Percentiles rank a stretch among this genome's conserved stretches.
Conservation (phyloP, 2,329 filamentous ascomycete genomes). For the Talaromyces sp. region DNA sequence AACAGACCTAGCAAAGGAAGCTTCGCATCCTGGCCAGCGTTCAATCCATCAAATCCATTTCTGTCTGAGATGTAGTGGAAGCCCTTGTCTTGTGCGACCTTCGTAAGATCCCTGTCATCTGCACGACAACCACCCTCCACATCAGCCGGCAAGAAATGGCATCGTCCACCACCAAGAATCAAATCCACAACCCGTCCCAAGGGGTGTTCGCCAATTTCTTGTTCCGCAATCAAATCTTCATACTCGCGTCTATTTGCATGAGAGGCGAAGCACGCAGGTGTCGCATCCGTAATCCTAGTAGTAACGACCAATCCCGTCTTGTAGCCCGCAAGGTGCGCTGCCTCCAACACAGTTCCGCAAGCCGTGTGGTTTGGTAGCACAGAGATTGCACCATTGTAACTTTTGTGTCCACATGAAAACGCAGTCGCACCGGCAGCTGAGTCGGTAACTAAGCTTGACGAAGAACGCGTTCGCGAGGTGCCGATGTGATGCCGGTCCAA, state of each 20-base stretch:
- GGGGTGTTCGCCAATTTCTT: conserved; percentile 83
- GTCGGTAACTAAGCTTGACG: conserved; percentile 82
- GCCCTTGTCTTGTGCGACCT: conserved; percentile 68
- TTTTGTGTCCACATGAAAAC: conserved; percentile 88
- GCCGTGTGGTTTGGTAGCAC: conserved; percentile 78
- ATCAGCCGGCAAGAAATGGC: conserved; percentile 83
- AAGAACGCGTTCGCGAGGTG: conserved; percentile 78
- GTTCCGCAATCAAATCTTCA: conserved; percentile 85
- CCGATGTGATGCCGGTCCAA: conserved; percentile 89
- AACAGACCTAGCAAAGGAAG: conserved; percentile 84
- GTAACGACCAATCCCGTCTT: conserved; percentile 92
- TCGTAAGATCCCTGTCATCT: conserved; percentile 71
- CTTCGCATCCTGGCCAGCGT: conserved; percentile 60
- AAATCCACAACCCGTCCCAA: conserved; percentile 84
- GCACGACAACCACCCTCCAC: conserved; percentile 73
- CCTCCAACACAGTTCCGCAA: conserved; percentile 89
- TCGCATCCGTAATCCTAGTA: conserved; percentile 91
- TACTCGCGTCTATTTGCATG: conserved; percentile 76
- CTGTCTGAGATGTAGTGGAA: conserved; percentile 74
- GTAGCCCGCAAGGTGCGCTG: conserved; percentile 86
- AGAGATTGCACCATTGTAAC: conserved; percentile 93
- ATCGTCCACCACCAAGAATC: conserved; percentile 87
- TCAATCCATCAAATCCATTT: conserved; percentile 68
- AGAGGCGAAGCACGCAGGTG: conserved; percentile 87
- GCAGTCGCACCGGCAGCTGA: conserved; percentile 96